Conservation (phyloP, 208 protist species). For the Phytomonas sp. region DNA sequence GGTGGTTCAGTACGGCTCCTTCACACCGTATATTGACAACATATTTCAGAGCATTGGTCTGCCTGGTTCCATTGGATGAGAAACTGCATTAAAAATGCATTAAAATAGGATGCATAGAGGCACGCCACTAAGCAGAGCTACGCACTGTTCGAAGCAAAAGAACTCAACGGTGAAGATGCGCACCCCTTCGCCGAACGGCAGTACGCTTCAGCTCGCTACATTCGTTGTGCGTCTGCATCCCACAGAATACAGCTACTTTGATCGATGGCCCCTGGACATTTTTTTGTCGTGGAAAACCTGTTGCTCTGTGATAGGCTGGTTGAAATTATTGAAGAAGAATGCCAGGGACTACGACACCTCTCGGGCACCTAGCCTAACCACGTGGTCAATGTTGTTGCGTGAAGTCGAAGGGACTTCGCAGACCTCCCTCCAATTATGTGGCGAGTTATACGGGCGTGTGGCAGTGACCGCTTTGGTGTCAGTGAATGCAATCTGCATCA, state of each 20-base stretch:
- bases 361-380: not conserved
- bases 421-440: not conserved
- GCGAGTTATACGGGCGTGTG: not conserved
- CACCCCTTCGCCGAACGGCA: not conserved
- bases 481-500: not conserved
- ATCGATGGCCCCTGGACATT: not conserved
- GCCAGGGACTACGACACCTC: not conserved
- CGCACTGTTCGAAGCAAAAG: not conserved
- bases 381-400: not conserved
- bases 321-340: not conserved
- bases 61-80: not conserved
- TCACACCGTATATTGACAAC: not conserved
- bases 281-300: not conserved
- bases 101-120: not conserved
- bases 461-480: not conserved
- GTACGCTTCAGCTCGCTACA: not conserved
- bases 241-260: not conserved
- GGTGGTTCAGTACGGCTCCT: not conserved
- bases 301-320: not conserved
- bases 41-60: not conserved
- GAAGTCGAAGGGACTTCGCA: not conserved
- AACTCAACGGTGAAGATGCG: not conserved
- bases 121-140: not conserved
- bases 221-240: not conserved
- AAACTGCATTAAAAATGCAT: not conserved